phyloP scores from a whole-genome alignment of 2,329 filamentous ascomycete species.

The Botrytis cinerea region DNA sequence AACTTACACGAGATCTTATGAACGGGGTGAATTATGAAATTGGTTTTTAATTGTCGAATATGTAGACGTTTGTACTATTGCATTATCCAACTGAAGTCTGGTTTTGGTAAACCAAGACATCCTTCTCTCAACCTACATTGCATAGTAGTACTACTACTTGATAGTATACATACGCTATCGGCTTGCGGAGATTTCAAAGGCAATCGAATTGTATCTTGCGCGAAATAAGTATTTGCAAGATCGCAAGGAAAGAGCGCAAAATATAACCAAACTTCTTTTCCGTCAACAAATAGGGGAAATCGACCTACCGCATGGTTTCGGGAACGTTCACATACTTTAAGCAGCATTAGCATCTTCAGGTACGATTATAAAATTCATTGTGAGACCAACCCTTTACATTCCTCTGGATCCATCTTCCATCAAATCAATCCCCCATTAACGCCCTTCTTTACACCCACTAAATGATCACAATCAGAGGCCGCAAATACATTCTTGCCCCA shows the following conservation, averaged over 20 bases:
- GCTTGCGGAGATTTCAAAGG: neutral
- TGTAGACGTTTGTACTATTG: neutral
- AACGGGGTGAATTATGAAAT: too few relatives aligned
- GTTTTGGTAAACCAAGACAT: neutral
- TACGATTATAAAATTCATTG: conserved; percentile 30
- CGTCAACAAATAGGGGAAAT: neutral
- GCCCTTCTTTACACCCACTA: conserved; percentile 18
- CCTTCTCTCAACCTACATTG: neutral
- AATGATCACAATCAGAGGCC: neutral
- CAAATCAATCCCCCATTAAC: conserved; percentile 23
- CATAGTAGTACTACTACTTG: neutral
- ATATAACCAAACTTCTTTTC: neutral
- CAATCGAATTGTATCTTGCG: neutral
- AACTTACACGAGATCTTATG: neutral
- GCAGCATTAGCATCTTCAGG: conserved; percentile 32
- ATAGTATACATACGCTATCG: neutral
- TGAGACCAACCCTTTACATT: conserved; percentile 44
- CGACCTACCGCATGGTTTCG: neutral
- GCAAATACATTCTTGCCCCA: neutral
- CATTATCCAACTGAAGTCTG: too few relatives aligned
- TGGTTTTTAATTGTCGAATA: neutral
- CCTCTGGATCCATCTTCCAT: conserved; percentile 19
- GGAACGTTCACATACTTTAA: conserved; percentile 28
- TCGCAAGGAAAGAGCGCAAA: neutral
- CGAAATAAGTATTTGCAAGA: neutral